Percentiles rank a stretch among this genome's conserved stretches.
phyloP scores from a whole-genome alignment of 2,329 filamentous ascomycete species.

The Pseudogymnoascus sp. region DNA sequence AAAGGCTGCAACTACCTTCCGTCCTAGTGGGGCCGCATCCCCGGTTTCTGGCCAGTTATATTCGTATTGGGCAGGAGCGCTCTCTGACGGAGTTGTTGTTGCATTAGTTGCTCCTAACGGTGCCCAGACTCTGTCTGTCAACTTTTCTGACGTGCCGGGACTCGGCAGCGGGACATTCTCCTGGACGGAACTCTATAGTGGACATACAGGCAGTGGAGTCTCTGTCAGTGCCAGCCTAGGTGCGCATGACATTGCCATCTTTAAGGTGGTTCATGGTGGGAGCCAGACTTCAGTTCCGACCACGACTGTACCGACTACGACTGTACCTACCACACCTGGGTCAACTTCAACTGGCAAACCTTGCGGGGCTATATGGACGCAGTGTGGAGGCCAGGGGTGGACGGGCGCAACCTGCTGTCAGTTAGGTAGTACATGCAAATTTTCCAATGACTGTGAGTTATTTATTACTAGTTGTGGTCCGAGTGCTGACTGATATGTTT shows the following conservation, averaged over 20 bases:
- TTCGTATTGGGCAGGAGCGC: conserved; percentile 38
- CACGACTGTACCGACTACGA: neutral
- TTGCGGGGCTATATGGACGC: neutral
- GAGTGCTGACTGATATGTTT: too few species aligned
- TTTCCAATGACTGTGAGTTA: too few species aligned
- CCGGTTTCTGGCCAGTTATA: conserved; percentile 38
- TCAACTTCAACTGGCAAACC: neutral
- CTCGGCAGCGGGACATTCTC: conserved; percentile 34
- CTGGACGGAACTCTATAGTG: conserved; percentile 34
- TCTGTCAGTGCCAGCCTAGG: neutral
- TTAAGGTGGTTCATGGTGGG: neutral
- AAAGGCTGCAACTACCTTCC: conserved; percentile 33
- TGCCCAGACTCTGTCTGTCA: conserved; percentile 38
- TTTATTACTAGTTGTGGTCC: too few species aligned
- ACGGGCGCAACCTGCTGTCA: neutral
- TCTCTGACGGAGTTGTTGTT: conserved; percentile 32
- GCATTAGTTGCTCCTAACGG: conserved; percentile 37
- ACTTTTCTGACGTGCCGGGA: conserved; percentile 39
- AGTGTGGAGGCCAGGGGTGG: neutral
- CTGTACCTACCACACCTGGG: neutral
- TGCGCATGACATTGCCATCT: neutral
- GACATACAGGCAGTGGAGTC: conserved; percentile 22
- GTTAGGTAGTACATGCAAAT: too few species aligned
- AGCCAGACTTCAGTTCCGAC: neutral
- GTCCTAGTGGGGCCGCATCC: conserved; percentile 32